Percentiles rank a stretch among this genome's conserved stretches.
These are phyloP conservation scores for Baudoinia panamericana DNA, from an alignment of 495 filamentous ascomycete species.

Conservation along the genomic window DNA sequence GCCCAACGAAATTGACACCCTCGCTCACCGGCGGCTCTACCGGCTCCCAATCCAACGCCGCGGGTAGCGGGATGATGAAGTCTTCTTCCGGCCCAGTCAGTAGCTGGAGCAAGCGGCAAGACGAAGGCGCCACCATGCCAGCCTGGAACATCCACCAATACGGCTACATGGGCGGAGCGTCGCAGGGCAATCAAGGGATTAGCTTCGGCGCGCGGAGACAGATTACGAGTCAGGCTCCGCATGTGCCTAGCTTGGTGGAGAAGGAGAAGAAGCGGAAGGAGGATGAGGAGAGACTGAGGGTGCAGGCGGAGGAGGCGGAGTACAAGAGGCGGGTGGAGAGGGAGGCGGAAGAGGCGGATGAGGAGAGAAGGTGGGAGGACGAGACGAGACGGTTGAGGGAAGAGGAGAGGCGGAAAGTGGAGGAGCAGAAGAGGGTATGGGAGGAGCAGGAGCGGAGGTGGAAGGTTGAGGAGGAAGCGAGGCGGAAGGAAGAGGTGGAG, in stretches of 20 bases:
- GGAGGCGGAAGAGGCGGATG: slow-evolving; percentile 49
- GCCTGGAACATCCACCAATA: slow-evolving; percentile 99
- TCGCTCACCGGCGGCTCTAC: slow-evolving; percentile 35
- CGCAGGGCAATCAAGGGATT: slow-evolving; percentile 88
- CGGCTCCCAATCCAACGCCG: slow-evolving; percentile 24
- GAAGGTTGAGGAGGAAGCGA: slow-evolving; percentile 66
- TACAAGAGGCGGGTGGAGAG: slow-evolving; percentile 44
- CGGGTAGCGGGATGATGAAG: slow-evolving; percentile 24
- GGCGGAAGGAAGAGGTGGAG: slow-evolving; percentile 60
- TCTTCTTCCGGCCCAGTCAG: slow-evolving; percentile 51
- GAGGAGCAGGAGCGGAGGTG: slow-evolving; percentile 72
- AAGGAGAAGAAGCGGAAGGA: slow-evolving; percentile 49
- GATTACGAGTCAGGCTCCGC: slow-evolving; percentile 71
- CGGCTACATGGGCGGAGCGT: slow-evolving; percentile 95
- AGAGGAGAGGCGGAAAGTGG: slow-evolving; percentile 51
- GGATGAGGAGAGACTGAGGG: slow-evolving; percentile 48
- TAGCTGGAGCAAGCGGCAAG: slow-evolving; percentile 78
- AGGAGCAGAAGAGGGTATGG: slow-evolving; percentile 71
- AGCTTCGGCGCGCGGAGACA: slow-evolving; percentile 83
- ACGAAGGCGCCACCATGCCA: slow-evolving; percentile 67
- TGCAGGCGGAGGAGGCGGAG: slow-evolving; percentile 55
- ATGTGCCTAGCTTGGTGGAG: slow-evolving; percentile 60
- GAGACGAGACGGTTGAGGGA: slow-evolving; percentile 56
- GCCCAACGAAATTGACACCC: slow-evolving; percentile 56
- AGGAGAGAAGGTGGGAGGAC: slow-evolving; percentile 69